Base-by-base conservation (phyloP, 352 stramenopile species). In the Globisporangium orthogonon region DNA sequence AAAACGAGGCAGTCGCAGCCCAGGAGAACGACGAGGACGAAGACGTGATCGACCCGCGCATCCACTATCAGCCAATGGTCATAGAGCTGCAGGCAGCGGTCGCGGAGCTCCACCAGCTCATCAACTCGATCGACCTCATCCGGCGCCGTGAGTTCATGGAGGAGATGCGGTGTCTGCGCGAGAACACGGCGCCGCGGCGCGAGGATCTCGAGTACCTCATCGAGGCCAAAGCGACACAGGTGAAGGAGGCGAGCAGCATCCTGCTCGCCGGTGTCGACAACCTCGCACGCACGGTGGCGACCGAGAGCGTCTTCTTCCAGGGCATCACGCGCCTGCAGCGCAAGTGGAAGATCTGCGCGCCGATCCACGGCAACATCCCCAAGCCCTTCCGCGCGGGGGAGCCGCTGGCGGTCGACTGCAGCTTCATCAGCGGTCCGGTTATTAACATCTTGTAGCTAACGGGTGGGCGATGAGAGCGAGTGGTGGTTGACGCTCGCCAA, bases 71-170 rank as follows among this genome's bases (percentile, higher is more conserved):
- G 1, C 82, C 86, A 9, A 92, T 95, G 78, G 86, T 95, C 54
- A 51, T 68, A 4, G 85, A 95, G 63, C 73, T 95, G 2, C 85
- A 95, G 58, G 75, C 72, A 0, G 82, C 83, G 30, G 73, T 89
- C 33, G 81, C 83, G 10, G 85, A 93, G 50, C 67, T 93, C 31
- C 81, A 93, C 54, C 83, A 95, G 61, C 66, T 95, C 13, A 91
- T 95, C 56, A 93, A 93, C 65, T 90, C 85, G 18, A 91, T 95
- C 50, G 85, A 95, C 57, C 61, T 95, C 44, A 89, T 95, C 39
- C 76, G 82, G 4, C 69, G 76, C 50, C 81, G 74, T 11, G 79
- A 91, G 46, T 95, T 86, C 52, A 56, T 95, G 47, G 83, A 95
- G 61, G 85, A 95, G 40, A 90, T 92, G 78, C 78, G 84, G 50